A percentile compares a stretch with the other conserved stretches of the same genome.
Evolutionary conservation across 2,329 filamentous ascomycete genomes (phyloP).

Genomic region (Annulohypoxylon truncatum): DNA sequence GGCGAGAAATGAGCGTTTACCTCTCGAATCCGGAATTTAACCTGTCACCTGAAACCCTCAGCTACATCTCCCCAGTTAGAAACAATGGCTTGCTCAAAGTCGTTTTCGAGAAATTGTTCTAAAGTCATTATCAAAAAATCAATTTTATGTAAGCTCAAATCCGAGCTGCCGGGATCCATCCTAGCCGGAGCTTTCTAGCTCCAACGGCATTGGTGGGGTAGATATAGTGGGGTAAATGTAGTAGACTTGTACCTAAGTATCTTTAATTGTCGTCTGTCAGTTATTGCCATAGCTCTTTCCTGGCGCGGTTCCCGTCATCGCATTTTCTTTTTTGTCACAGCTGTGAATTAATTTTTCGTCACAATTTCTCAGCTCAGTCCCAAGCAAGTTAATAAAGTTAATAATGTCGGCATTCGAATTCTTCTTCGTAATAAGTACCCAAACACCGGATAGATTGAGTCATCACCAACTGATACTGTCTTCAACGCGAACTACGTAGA

Average conservation of each 20-base stretch:
- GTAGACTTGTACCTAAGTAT: neutral
- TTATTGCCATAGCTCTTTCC: neutral
- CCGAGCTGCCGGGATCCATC: neutral
- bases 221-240: neutral
- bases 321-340: neutral
- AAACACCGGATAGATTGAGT: neutral
- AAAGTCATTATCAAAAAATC: neutral
- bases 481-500: constrained; percentile 12
- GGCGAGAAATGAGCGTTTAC: constrained; percentile 1
- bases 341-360: neutral
- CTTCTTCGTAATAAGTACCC: neutral
- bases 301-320: neutral
- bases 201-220: constrained; percentile 8
- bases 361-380: constrained; percentile 1
- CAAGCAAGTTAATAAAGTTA: neutral
- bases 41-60: neutral
- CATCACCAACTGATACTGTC: neutral
- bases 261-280: neutral
- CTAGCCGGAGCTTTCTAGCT: neutral
- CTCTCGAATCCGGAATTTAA: neutral
- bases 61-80: neutral
- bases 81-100: neutral
- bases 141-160: constrained; percentile 14
- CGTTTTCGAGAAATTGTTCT: neutral
- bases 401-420: neutral